These are phyloP conservation scores for Grosmannia huntii DNA, from an alignment of 2,329 filamentous ascomycete species.

Conservation along the genomic window DNA sequence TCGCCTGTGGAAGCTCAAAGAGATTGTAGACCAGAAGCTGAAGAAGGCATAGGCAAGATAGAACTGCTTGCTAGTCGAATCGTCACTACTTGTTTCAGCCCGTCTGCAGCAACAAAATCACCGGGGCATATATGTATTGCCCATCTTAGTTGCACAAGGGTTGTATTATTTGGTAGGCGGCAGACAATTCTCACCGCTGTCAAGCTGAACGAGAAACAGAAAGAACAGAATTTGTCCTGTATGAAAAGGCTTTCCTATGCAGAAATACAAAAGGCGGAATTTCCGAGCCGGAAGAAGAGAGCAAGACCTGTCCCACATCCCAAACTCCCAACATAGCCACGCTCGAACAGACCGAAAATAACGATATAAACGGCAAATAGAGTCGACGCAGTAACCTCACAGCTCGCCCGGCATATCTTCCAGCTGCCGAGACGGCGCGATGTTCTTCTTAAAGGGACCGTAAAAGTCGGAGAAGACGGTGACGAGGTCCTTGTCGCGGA, in stretches of 20 bases:
- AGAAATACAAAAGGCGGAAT: not conserved
- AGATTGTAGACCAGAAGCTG: constrained; percentile 14
- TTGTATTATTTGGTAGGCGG: no score
- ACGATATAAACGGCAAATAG: no score
- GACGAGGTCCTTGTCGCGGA: constrained; percentile 53
- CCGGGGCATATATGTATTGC: no score
- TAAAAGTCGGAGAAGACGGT: constrained; percentile 56
- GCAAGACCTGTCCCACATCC: not conserved
- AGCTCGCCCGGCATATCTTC: not conserved
- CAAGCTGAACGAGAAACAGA: no score
- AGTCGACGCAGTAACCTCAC: not conserved
- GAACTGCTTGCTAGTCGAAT: no score
- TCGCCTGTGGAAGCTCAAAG: constrained; percentile 20
- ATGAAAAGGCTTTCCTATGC: no score
- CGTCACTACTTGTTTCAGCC: no score
- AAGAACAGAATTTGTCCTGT: no score
- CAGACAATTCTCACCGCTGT: no score
- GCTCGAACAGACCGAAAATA: not conserved
- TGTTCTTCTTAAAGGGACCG: constrained; percentile 34
- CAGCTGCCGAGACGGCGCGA: constrained; percentile 8
- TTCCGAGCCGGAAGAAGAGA: not conserved
- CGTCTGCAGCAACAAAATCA: no score
- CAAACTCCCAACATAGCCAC: not conserved
- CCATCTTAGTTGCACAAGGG: no score
- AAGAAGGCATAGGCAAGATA: constrained; percentile 4